These are phyloP conservation scores for Lolium multiflorum DNA, from an alignment of 176 grass and related monocot genomes.

Conservation along the genomic window DNA sequence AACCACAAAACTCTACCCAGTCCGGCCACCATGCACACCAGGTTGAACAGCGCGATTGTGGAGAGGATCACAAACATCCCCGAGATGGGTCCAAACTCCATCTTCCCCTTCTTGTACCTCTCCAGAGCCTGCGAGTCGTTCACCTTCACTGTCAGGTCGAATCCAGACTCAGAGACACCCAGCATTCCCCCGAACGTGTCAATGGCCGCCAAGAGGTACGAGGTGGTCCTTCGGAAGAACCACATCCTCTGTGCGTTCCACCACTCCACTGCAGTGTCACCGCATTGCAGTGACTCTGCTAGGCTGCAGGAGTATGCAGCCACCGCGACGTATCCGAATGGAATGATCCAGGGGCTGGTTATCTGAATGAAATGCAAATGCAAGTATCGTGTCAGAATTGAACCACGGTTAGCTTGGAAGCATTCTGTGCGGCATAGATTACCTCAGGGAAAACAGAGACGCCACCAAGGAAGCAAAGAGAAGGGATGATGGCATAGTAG, in stretches of 20 bases:
- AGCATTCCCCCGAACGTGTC: slow-evolving; percentile 52
- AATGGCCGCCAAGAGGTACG: slow-evolving; percentile 54
- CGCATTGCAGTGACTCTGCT: slow-evolving; percentile 47
- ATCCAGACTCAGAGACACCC: slow-evolving; percentile 54
- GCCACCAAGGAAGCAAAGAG: slow-evolving; percentile 73
- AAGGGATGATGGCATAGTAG: slow-evolving; percentile 67
- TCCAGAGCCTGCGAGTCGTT: slow-evolving; percentile 38
- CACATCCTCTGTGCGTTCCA: slow-evolving; percentile 80
- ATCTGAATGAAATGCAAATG: slow-evolving; percentile 44
- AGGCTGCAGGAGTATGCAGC: slow-evolving; percentile 57
- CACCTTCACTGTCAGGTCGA: slow-evolving; percentile 63
- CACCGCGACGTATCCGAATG: slow-evolving; percentile 57
- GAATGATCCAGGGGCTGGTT: slow-evolving; percentile 59
- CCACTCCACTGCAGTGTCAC: slow-evolving; percentile 60
- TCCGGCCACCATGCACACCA: slow-evolving; percentile 52
- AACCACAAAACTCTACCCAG: slow-evolving; percentile 28
- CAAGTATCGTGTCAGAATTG: slow-evolving; percentile 23
- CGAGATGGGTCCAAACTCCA: slow-evolving; percentile 74
- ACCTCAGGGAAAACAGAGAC: slow-evolving; percentile 77
- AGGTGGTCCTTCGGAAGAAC: slow-evolving; percentile 69
- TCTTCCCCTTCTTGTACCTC: slow-evolving; percentile 59
- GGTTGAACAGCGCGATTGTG: slow-evolving; percentile 60
- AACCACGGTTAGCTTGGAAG: neutral
- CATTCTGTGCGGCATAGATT: neutral
- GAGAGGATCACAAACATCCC: slow-evolving; percentile 62